phyloP scores from a whole-genome alignment of 805 yeast genomes.

The Ogataea saltuana region DNA sequence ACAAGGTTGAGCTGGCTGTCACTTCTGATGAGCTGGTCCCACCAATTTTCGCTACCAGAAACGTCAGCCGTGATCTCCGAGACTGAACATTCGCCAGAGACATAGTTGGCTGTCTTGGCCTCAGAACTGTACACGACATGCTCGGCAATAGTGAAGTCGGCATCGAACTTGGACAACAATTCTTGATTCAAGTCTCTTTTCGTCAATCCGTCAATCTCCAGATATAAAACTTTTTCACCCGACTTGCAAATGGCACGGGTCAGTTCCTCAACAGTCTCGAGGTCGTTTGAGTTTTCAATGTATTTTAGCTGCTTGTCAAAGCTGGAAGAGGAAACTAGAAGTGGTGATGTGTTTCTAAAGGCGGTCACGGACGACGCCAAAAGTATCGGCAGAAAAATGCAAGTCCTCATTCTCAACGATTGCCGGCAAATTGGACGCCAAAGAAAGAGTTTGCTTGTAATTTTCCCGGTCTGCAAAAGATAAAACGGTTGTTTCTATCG shows the following conservation, averaged over 20 bases:
- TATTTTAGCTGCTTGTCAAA: conserved; percentile 17
- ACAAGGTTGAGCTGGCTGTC: conserved; percentile 9
- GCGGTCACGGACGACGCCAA: conserved; percentile 21
- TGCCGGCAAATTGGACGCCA: not conserved
- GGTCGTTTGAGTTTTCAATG: conserved; percentile 16
- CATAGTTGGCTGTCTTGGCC: conserved; percentile 2
- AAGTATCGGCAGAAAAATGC: conserved; percentile 2
- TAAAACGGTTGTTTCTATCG: no score
- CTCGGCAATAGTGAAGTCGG: conserved; percentile 16
- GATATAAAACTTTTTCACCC: conserved; percentile 13
- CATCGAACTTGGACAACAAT: conserved; percentile 10
- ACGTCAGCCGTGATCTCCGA: conserved; percentile 1
- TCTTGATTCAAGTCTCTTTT: conserved; percentile 17
- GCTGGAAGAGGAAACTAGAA: conserved; percentile 24
- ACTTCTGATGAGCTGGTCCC: conserved; percentile 7
- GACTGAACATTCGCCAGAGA: conserved; percentile 15
- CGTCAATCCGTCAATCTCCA: conserved; percentile 26
- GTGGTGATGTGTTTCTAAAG: conserved; percentile 36
- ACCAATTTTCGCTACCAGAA: conserved; percentile 7
- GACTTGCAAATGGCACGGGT: conserved; percentile 21
- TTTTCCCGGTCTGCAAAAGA: no score
- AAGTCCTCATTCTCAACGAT: conserved; percentile 9
- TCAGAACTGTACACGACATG: conserved; percentile 28
- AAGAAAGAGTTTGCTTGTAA: no score
- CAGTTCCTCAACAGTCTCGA: conserved; percentile 11